These are phyloP conservation scores for Pichia sp. DNA, from an alignment of 1,139 yeast genomes.

Conservation along the genomic window DNA sequence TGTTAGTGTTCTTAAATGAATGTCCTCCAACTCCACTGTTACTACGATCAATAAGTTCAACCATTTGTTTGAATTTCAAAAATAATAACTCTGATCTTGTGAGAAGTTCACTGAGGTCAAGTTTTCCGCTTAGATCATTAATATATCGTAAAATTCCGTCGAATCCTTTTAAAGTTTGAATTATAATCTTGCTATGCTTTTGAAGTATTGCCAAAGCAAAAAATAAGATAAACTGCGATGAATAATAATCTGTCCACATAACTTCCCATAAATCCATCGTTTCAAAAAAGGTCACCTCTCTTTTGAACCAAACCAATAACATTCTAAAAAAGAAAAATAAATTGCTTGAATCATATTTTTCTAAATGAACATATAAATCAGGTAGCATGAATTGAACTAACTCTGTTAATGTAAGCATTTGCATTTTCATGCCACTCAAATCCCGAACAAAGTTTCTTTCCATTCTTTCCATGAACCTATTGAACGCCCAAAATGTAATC, in stretches of 20 bases:
- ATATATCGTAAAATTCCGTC: conserved; percentile 90
- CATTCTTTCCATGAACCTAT: conserved; percentile 88
- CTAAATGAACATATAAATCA: conserved; percentile 71
- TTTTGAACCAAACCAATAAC: conserved; percentile 91
- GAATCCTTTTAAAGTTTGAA: conserved; percentile 65
- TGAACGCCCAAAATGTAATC: conserved; percentile 82
- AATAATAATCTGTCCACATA: conserved; percentile 78
- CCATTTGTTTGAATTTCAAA: conserved; percentile 69
- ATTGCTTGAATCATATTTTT: conserved; percentile 81
- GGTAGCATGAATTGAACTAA: conserved; percentile 87
- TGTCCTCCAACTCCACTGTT: conserved; percentile 30
- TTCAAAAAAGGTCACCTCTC: conserved; percentile 81
- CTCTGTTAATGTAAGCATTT: conserved; percentile 76
- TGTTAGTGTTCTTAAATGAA: conserved; percentile 2
- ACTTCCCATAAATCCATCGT: conserved; percentile 84
- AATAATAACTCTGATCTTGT: conserved; percentile 79
- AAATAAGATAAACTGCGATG: conserved; percentile 82
- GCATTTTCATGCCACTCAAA: conserved; percentile 88
- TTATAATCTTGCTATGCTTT: conserved; percentile 74
- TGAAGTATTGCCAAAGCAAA: conserved; percentile 83
- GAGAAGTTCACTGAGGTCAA: conserved; percentile 67
- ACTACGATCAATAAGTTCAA: conserved; percentile 67
- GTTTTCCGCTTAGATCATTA: conserved; percentile 72
- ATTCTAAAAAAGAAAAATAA: conserved; percentile 90
- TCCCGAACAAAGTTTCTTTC: conserved; percentile 88